Base-by-base conservation (phyloP, 164 flowering plant species). In the Vitis amurensis region DNA sequence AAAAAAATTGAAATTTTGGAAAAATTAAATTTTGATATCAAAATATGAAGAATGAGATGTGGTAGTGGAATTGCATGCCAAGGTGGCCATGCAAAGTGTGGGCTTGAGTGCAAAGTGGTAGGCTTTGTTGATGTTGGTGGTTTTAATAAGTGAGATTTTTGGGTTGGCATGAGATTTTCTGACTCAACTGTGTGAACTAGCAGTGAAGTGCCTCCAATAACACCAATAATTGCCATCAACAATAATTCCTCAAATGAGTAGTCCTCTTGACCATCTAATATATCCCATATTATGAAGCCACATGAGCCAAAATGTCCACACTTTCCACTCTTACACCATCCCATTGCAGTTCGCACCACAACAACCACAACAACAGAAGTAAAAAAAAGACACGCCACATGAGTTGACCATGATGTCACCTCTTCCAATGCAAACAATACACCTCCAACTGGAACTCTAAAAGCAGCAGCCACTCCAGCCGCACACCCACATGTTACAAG, bases 401-500 rank as follows among this genome's bases (percentile, higher is more conserved):
- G 57, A 95, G 97, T 77, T 91, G 97, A 84, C 99, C 99, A 93
- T 47, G 99, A 93, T 63, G 99, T 93, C 48, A 95, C 99, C 80
- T 95, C 99, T 79, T 95, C 99, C 49, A 95, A 77, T 17, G 99
- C 98, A 90, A 95, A 95, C 65, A 95, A 80, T 58, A 95, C 98
- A 65, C 99, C 99, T 48, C 99, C 98, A 75, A 95, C 97, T 13
- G 99, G 99, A 80, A 97, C 99, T 87, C 99, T 88, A 74, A 95
- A 95, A 75, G 98, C 99, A 83, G 99, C 97, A 79, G 97, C 94
- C 75, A 95, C 99, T 74, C 99, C 98, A 80, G 99, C 97, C 81
- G 98, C 98, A 91, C 98, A 93, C 66, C 98, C 99, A 90, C 99
- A 95, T 71, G 98, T 95, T 57, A 95, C 99, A 19, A 19, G 23